Evolutionary conservation across 495 filamentous ascomycete species (phyloP), one percentile per base, ranked within the genome.

Genomic region (Talaromyces trachyspermus): DNA sequence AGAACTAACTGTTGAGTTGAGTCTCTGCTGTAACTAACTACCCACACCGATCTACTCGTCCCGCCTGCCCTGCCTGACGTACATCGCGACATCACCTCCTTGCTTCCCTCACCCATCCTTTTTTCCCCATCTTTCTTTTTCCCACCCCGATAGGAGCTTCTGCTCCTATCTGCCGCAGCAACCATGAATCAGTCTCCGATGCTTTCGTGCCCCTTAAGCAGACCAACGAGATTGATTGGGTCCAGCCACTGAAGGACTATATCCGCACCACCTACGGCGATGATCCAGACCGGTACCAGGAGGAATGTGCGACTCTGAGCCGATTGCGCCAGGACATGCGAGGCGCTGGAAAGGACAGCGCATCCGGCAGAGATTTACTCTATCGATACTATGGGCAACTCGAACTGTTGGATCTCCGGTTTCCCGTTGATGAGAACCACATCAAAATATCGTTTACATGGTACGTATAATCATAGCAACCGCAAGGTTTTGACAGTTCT

Each of bases 381-480:
- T 98, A 98, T 65, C 81, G 94, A 59, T 98, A 98, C 64, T 98
- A 98, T 59, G 92, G 91, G 23, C 92, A 98, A 65, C 76, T 98
- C 51, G 92, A 98, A 69, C 71, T 97, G 48, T 64, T 98, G 56
- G 92, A 98, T 60, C 75, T 98, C 46, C 77, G 92, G 51, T 98
- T 98, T 62, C 94, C 94, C 3, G 87, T 98, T 15, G 94, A 98
- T 59, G 92, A 97, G 70, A 90, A 95, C 57, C 91, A 97, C 55
- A 95, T 98, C 70, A 95, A 95, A 70, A 95, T 98, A 52, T 86
- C 86, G 2, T 98, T 98, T 65, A 97, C 94, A 43, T 98, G 92
- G 92, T 98, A 78, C 35, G 29, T 29, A 15, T 20, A 4, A 22
- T 12, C 1, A 26, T 15, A 11, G 19, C 22, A 17, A 2, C 5